Conservation (phyloP, 805 yeast genomes). For the Myxozyma geophila region DNA sequence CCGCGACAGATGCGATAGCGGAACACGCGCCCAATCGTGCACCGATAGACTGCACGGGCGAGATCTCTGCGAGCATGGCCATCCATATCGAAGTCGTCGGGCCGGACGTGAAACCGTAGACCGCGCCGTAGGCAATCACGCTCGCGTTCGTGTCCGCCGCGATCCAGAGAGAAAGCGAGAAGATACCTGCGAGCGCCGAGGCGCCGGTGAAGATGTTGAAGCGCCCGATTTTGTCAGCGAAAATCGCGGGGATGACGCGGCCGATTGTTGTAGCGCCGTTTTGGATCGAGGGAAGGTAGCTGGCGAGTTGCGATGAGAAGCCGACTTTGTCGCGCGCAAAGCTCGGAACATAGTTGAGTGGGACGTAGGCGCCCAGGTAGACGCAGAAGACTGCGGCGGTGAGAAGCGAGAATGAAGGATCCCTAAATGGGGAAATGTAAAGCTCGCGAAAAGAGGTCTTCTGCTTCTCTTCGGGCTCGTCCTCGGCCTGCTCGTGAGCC, state of each 20-base stretch:
- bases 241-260: slow-evolving; percentile 51
- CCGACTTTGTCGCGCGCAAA: slow-evolving; percentile 39
- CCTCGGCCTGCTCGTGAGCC: background rate
- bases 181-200: slow-evolving; percentile 47
- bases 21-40: slow-evolving; percentile 64
- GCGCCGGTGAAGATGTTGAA: slow-evolving; percentile 56
- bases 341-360: slow-evolving; percentile 43
- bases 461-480: background rate
- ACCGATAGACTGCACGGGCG: slow-evolving; percentile 41
- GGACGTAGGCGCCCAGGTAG: slow-evolving; percentile 42
- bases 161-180: slow-evolving; percentile 64
- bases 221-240: slow-evolving; percentile 56
- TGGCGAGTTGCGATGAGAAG: slow-evolving; percentile 31
- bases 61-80: slow-evolving; percentile 41
- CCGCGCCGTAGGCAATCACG: slow-evolving; percentile 41
- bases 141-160: slow-evolving; percentile 53
- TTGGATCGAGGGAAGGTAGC: slow-evolving; percentile 41
- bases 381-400: slow-evolving; percentile 39
- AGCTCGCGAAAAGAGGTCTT: background rate
- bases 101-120: slow-evolving; percentile 45
- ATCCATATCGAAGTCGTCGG: slow-evolving; percentile 44
- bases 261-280: slow-evolving; percentile 45
- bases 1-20: slow-evolving; percentile 57
- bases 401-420: slow-evolving; percentile 37
- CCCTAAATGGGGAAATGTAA: slow-evolving; percentile 39